phyloP scores from a whole-genome alignment of 495 filamentous ascomycete species.

The Sordaria brevicollis region DNA sequence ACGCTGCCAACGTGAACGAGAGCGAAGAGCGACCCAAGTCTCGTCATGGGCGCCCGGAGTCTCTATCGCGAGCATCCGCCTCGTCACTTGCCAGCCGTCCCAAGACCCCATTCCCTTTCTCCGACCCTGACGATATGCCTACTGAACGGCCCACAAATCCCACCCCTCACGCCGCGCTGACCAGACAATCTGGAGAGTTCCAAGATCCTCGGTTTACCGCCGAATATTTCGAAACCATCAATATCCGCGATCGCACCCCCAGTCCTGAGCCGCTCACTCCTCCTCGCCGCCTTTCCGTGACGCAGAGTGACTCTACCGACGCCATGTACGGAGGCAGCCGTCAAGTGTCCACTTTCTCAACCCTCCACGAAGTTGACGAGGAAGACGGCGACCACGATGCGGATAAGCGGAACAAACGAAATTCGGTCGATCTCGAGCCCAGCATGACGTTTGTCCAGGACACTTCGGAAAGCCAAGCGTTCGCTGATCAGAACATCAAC shows the following conservation, averaged over 20 bases:
- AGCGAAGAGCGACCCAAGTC: neutral
- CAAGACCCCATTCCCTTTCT: neutral
- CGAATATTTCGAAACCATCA: neutral
- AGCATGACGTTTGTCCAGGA: neutral
- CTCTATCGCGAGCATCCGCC: neutral
- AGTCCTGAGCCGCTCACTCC: neutral
- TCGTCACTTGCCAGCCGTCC: neutral
- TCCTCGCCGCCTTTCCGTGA: neutral
- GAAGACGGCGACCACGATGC: neutral
- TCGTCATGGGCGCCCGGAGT: neutral
- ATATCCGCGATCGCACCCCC: neutral
- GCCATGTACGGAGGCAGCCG: neutral
- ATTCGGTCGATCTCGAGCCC: neutral
- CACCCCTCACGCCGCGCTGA: neutral
- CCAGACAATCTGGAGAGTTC: neutral
- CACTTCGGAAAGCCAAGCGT: neutral
- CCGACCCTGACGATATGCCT: neutral
- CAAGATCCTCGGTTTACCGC: neutral
- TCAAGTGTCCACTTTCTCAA: neutral
- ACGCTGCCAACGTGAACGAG: neutral
- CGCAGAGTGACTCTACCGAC: neutral
- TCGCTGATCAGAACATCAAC: neutral
- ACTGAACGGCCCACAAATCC: conserved; percentile 2
- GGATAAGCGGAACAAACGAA: neutral
- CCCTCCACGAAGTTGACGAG: neutral